These are phyloP conservation scores for Ustilago lituana DNA, from an alignment of 1,284 basidiomycete species.

Conservation along the genomic window DNA sequence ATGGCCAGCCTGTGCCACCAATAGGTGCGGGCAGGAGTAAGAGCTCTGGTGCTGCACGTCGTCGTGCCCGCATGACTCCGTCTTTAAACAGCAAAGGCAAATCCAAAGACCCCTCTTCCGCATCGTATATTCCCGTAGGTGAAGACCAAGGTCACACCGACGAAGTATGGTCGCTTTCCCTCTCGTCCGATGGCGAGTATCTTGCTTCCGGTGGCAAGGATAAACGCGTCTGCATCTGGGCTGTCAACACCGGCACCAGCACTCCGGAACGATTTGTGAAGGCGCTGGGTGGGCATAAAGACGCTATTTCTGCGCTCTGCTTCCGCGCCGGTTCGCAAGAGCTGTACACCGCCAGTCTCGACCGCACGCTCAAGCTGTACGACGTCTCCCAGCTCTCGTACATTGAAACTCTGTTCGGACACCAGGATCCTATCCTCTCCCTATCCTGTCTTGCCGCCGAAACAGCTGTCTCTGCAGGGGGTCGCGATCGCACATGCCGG, in stretches of 20 bases:
- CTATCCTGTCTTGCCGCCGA: constrained; percentile 85
- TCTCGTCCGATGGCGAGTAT: constrained; percentile 84
- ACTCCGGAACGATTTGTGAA: constrained; percentile 75
- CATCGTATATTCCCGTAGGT: constrained; percentile 55
- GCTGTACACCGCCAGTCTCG: constrained; percentile 82
- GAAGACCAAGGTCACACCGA: constrained; percentile 79
- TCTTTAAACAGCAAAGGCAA: constrained; percentile 8
- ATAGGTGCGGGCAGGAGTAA: constrained; percentile 15
- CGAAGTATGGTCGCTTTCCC: constrained; percentile 81
- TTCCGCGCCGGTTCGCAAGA: constrained; percentile 83
- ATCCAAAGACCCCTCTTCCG: constrained; percentile 8
- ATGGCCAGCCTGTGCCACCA: constrained; percentile 8
- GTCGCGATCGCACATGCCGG: constrained; percentile 86
- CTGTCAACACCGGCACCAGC: not conserved
- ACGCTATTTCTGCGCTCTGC: constrained; percentile 73
- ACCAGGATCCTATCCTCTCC: constrained; percentile 85
- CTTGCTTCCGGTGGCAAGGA: constrained; percentile 89
- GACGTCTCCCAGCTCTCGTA: constrained; percentile 87
- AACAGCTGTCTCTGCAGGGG: constrained; percentile 85
- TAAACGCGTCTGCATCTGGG: constrained; percentile 69
- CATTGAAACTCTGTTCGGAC: constrained; percentile 95
- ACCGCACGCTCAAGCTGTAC: constrained; percentile 90
- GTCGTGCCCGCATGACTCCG: constrained; percentile 41
- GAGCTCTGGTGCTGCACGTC: constrained; percentile 44
- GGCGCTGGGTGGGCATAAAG: constrained; percentile 71